Base-by-base conservation (phyloP, 768 basidiomycete genomes). In the Coprinopsis marcescibilis region DNA sequence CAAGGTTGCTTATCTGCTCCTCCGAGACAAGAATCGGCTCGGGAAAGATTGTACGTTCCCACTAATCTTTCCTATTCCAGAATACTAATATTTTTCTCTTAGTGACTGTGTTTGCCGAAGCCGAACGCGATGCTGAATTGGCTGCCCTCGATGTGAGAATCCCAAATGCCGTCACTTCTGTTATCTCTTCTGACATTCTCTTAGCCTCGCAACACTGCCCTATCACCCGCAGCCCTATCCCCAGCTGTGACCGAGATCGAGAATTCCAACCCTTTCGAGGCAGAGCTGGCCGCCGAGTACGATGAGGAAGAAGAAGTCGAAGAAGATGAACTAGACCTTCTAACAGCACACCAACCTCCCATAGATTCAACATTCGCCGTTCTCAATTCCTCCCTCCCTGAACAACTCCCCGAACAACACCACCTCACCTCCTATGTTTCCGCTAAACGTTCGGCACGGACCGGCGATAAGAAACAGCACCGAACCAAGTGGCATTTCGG, bases 401-500 rank as follows among this genome's bases (percentile, higher is more conserved):
- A 77, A 14, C 83, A 83, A 50, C 61, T 69, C 3, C 70, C 72
- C 0, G 71, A 71, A 51, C 82, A 77, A 48, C 83, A 88, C 55
- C 82, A 88, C 50, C 77, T 86, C 11, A 73, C 81, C 0, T 81
- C 83, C 2, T 87, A 85, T 38, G 75, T 76, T 14, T 76, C 77
- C 30, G 81, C 76, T 24, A 75, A 72, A 56, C 59, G 77, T 34
- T 71, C 73, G 30, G 62, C 61, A 53, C 65, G 65, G 2, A 51
- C 58, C 26, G 50, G 64, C 46, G 81, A 81, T 58, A 80, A 82
- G 69, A 87, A 83, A 60, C 77, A 80, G 45, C 81, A 85, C 50
- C 81, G 85, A 51, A 87, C 87, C 13, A 85, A 91, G 53, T 98
- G 96, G 96, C 96, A 99, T 62, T 99, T 97, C 59, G 96, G 96